Conservation (phyloP, 192 early-diverging fungal genomes). For the Pilaira anomala region DNA sequence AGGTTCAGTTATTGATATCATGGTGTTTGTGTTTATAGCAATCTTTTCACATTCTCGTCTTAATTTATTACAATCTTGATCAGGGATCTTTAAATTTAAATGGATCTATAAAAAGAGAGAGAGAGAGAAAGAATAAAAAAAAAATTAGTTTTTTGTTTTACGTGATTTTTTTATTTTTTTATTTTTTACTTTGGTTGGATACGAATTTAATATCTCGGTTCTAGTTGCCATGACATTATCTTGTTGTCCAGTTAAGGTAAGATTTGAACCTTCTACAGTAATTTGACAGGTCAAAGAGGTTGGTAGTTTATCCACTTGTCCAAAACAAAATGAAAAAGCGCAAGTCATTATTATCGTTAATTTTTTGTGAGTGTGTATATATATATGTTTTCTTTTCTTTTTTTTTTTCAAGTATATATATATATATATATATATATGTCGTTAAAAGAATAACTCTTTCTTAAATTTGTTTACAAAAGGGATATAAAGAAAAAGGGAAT, state of each 20-base stretch:
- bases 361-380: conserved; percentile 4
- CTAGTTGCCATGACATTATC: conserved; percentile 15
- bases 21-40: conserved; percentile 18
- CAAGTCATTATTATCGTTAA: conserved; percentile 11
- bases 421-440: too few species aligned
- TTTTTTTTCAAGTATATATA: too few species aligned
- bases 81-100: conserved; percentile 13
- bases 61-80: conserved; percentile 6
- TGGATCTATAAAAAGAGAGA: conserved; percentile 17
- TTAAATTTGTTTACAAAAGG: conserved; percentile 6
- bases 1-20: not conserved
- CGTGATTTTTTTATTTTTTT: not conserved
- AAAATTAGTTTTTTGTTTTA: not conserved
- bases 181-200: conserved; percentile 30
- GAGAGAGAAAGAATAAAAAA: not conserved
- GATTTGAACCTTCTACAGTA: conserved; percentile 22
- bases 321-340: conserved; percentile 14
- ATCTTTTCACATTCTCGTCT: conserved; percentile 17
- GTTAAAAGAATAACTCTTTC: too few species aligned
- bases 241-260: conserved; percentile 25
- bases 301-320: conserved; percentile 15
- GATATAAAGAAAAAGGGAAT: conserved; percentile 7
- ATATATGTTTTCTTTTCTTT: conserved; percentile 1
- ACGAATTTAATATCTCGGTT: conserved; percentile 22
- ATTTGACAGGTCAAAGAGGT: conserved; percentile 12